Conservation (phyloP, 495 filamentous ascomycete species). For the Trypethelium eluteriae region DNA sequence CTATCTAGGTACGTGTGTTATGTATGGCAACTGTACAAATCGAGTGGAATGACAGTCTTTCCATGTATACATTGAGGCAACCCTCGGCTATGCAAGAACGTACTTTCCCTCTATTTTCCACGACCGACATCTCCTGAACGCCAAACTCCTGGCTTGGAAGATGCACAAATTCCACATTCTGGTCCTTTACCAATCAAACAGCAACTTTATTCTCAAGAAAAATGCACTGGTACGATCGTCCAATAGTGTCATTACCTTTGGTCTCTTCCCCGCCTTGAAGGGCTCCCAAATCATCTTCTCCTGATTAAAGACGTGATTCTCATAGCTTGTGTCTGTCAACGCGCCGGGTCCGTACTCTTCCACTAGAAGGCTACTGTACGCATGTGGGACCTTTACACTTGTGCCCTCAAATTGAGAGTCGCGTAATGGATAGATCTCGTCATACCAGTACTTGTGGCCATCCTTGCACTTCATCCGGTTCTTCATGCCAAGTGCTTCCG, state of each 20-base stretch:
- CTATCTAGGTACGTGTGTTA: not conserved
- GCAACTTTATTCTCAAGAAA: not conserved
- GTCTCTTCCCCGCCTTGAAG: not conserved
- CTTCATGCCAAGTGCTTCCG: conserved; percentile 31
- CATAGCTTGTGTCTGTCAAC: conserved; percentile 52
- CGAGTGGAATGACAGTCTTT: not conserved
- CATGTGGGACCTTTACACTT: conserved; percentile 65
- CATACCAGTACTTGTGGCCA: conserved; percentile 47
- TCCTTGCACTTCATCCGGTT: conserved; percentile 52
- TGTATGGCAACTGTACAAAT: not conserved
- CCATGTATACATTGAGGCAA: not conserved
- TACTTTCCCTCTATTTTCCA: not conserved
- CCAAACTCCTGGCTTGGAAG: not conserved
- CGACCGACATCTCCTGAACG: not conserved
- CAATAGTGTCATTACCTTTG: not conserved
- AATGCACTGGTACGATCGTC: conserved; percentile 3
- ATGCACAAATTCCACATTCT: not conserved
- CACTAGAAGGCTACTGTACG: conserved; percentile 61
- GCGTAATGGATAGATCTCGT: conserved; percentile 71
- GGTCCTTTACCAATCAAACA: not conserved
- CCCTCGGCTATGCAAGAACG: not conserved
- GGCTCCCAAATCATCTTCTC: conserved; percentile 9
- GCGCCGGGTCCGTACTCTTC: conserved; percentile 67
- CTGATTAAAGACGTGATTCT: conserved; percentile 7
- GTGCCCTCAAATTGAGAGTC: conserved; percentile 71